Evolutionary conservation across 768 basidiomycete species (phyloP), one percentile per base, ranked within the genome.

Genomic region (Trametes cingulata): DNA sequence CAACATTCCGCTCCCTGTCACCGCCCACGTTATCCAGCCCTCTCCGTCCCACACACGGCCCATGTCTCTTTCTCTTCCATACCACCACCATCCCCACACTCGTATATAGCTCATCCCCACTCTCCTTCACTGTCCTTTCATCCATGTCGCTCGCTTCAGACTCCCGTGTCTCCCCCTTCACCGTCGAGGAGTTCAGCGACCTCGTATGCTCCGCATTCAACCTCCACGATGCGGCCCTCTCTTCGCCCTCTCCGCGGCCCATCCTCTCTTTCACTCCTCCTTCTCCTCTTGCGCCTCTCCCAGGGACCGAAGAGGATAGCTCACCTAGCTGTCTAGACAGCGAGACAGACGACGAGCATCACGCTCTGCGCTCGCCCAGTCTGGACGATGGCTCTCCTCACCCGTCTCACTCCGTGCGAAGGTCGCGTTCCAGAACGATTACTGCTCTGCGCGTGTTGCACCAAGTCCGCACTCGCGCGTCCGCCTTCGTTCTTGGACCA

Each of bases 171-270:
- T 48, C 67, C 13, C 52, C 63, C 46, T 68, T 69, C 60, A 61
- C 65, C 53, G 52, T 71, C 58, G 48, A 64, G 54, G 70, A 69
- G 57, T 69, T 71, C 62, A 65, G 65, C 59, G 67, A 66, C 55
- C 68, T 71, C 65, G 59, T 71, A 58, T 54, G 59, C n/a, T 56
- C 62, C 56, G 70, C 68, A 12, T 69, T 68, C 63, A 64, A 68
- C 56, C 62, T 67, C 39, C 33, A 48, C 45, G 24, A 49, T 29
- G 36, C 56, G 1, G 56, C 56, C 54, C 25, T 37, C 29, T 5
- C 51, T 25, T 36, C 47, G 7, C 43, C 53, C 15, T n/a, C 49
- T 40, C 41, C 40, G 36, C 47, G 39, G 25, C 56, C 56, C 49
- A 17, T 53, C 25, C 54, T 62, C 20, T 54, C 61, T 22, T 43